Base-by-base conservation (phyloP, 331 rosid genomes). In the Rosa hybrid region DNA sequence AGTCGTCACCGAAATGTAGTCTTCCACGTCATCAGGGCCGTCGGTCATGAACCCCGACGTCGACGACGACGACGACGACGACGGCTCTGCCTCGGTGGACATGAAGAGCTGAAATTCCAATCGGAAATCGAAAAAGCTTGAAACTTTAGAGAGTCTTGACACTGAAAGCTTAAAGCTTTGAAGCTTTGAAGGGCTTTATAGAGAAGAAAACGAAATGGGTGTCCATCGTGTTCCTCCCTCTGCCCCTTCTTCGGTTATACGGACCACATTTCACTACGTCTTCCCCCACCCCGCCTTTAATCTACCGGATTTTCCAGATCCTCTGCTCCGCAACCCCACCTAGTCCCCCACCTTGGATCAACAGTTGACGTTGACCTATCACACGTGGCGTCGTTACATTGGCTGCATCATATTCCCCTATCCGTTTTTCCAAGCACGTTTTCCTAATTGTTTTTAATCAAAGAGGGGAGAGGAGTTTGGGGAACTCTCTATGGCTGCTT, bases 261-360 rank as follows among this genome's bases (percentile, higher is more conserved):
- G 98, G 99, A 90, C 98, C 86, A 88, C 77, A 93, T 76, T 89
- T 78, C 82, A 77, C 96, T 86, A 95, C 97, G 98, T 90, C 30
- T 27, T 27, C 30, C 30, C 30, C 74, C 57, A 81, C 69, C 68
- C 84, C 11, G 48, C 64, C 34, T 44, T 16, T 21, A 12, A 2
- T 53, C 18, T 53, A 10, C 34, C 5, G 2, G 1, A 0, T 17
- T 34, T 18, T 18, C 21, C 30, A 16, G 48, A 67, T 81, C 23
- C 41, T 16, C 71, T 48, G 72, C 14, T 3, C 67, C 38, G 64
- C 64, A n/a, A 12, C 64, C 69, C 5, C 69, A 12, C 42, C 42
- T 64, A 10, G 42, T 64, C 69, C 11, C 2, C 59, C 41, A 8
- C 4, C 39, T 34, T 34, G 39, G 39, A 34, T 34, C 39, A 34